Base-by-base conservation (phyloP, 495 filamentous ascomycete genomes). In the Pseudomonodictys pantanalensis region DNA sequence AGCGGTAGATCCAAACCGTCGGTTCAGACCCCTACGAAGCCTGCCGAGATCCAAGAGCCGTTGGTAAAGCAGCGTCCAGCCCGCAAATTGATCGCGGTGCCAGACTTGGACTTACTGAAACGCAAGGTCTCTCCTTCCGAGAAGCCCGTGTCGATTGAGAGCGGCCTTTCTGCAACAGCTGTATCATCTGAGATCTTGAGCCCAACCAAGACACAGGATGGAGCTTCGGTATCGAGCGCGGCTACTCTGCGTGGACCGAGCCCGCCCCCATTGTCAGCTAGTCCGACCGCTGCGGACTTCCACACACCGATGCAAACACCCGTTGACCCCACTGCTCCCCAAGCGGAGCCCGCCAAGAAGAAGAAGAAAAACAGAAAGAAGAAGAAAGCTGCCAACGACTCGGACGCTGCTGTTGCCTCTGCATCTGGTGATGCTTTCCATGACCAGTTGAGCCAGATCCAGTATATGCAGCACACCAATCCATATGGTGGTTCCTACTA, bases 301-400 rank as follows among this genome's bases (percentile, higher is more conserved):
- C 22, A 42, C 33, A 58, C 56, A 12, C 56, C 56, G 10, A 9
- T 44, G 24, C 56, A 58, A 25, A 58, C 56, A 33, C 20, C 33
- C 15, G 12, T 25, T 35, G 45, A 25, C 18, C 9, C 41, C 22
- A 30, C n/a, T n/a, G 38, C 5, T 15, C 38, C 30, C 3, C 43
- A 48, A 18, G 7, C 54, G 12, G 22, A 57, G 22, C 10, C 12
- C 2, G 2, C 44, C 30, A 35, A 47, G 18, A 57, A 57, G 44
- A 57, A 57, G 29, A 47, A 26, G n/a, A 49, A 49, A 20, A 47
- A 48, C 9, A 57, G 41, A 41, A 57, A 57, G 54, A 57, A 49
- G 43, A 57, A 57, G 20, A 29, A 30, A 11, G 15, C 15, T 28
- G 17, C 23, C 17, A 57, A 57, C 38, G 44, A 49, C 18, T 48